Conservation (phyloP, 768 basidiomycete species). For the Amylocystis lapponica region DNA sequence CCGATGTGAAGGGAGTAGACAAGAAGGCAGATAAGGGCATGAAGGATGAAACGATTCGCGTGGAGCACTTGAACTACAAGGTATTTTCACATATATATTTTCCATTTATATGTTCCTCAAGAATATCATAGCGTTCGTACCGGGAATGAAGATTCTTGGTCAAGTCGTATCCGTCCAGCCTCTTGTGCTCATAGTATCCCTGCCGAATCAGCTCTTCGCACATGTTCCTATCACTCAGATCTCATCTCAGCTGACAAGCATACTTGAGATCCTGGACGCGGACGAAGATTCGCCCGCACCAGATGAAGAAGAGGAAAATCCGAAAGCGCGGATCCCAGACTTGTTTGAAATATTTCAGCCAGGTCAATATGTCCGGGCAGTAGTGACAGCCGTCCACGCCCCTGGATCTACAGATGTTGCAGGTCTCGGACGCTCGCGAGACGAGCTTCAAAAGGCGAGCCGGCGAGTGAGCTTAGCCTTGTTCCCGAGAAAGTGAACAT, state of each 20-base stretch:
- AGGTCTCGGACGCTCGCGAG: conserved; percentile 56
- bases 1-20: conserved; percentile 31
- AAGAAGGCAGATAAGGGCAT: conserved; percentile 25
- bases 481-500: conserved; percentile 80
- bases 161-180: conserved; percentile 84
- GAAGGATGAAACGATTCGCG: conserved; percentile 57
- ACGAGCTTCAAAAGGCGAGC: conserved; percentile 63
- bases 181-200: conserved; percentile 83
- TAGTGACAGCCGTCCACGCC: conserved; percentile 64
- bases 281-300: conserved; percentile 40
- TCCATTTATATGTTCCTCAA: conserved; percentile 2
- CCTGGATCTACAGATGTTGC: conserved; percentile 57
- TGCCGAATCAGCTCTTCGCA: conserved; percentile 92
- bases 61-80: conserved; percentile 94
- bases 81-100: conserved; percentile 30
- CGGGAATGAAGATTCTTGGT: conserved; percentile 86
- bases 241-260: conserved; percentile 67
- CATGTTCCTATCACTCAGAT: conserved; percentile 95
- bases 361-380: conserved; percentile 84
- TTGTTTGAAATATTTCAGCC: conserved; percentile 67
- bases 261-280: conserved; percentile 58
- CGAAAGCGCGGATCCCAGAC: conserved; percentile 47
- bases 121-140: conserved; percentile 53
- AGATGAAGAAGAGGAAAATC: conserved; percentile 43
- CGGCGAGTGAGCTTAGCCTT: conserved; percentile 82